Conservation (phyloP, 176 grass and related monocot genomes). For the Otatea glauca region DNA sequence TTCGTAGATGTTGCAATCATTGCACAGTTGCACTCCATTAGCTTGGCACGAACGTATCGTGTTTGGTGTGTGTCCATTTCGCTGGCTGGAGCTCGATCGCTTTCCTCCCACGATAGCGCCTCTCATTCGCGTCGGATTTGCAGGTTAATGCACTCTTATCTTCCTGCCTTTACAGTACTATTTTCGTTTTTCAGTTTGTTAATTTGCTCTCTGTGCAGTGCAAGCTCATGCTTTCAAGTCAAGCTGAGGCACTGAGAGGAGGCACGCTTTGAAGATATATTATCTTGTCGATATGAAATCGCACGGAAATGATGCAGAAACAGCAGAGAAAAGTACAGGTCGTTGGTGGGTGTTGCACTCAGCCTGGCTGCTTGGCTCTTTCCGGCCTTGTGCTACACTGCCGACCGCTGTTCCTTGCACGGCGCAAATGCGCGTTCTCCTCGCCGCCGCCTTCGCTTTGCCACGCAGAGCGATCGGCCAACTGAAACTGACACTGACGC, state of each 20-base stretch:
- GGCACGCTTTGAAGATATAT: slow-evolving; percentile 6
- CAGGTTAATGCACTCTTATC: not conserved
- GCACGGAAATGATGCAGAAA: slow-evolving; percentile 10
- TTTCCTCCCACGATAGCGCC: slow-evolving; percentile 42
- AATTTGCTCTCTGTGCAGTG: not conserved
- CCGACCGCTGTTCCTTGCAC: not conserved
- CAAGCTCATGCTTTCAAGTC: not conserved
- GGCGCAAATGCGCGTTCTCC: not conserved
- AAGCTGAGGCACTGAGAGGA: slow-evolving; percentile 4
- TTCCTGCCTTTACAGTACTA: slow-evolving; percentile 9
- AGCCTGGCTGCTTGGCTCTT: not conserved
- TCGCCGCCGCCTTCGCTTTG: not conserved
- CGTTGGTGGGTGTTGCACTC: no score
- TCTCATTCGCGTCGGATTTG: not conserved
- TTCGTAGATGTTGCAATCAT: slow-evolving; percentile 50
- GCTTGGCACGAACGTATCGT: slow-evolving; percentile 36
- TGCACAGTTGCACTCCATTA: not conserved
- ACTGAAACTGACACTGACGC: not conserved
- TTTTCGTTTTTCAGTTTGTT: slow-evolving; percentile 6
- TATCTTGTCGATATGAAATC: slow-evolving; percentile 10
- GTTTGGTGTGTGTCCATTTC: slow-evolving; percentile 55
- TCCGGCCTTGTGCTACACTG: not conserved
- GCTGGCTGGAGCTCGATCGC: not conserved
- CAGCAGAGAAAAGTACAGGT: no score
- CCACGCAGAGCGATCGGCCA: not conserved